These are phyloP conservation scores for Epichloe coenophiala DNA, from an alignment of 2,329 filamentous ascomycete species.

Conservation along the genomic window DNA sequence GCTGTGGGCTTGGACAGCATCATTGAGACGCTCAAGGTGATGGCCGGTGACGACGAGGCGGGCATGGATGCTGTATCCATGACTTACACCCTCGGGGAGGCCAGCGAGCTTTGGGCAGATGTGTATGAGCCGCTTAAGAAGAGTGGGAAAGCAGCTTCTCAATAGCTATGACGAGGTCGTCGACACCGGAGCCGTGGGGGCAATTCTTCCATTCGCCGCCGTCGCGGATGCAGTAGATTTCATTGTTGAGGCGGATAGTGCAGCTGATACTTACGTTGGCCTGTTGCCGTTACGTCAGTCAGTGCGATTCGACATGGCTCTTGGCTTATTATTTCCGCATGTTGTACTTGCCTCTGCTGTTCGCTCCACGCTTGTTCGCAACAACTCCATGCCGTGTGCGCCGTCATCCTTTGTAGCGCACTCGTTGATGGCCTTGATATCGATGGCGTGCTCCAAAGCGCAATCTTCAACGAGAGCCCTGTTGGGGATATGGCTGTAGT, in stretches of 20 bases:
- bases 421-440: constrained; percentile 67
- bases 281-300: constrained; percentile 15
- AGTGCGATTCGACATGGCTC: background rate
- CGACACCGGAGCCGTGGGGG: constrained; percentile 49
- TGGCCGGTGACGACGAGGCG: constrained; percentile 55
- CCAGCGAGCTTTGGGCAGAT: constrained; percentile 77
- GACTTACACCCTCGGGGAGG: constrained; percentile 79
- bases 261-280: constrained; percentile 59
- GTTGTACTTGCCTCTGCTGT: constrained; percentile 37
- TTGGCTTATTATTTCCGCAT: background rate
- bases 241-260: constrained; percentile 63
- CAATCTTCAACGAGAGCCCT: constrained; percentile 72
- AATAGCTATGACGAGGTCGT: constrained; percentile 65
- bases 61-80: constrained; percentile 72
- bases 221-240: constrained; percentile 77
- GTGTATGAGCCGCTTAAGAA: constrained; percentile 68
- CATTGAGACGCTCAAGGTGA: constrained; percentile 66
- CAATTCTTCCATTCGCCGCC: constrained; percentile 69
- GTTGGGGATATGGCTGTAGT: constrained; percentile 67
- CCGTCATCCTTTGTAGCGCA: constrained; percentile 71
- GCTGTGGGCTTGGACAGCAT: constrained; percentile 77
- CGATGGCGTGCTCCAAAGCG: constrained; percentile 78
- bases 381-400: constrained; percentile 51
- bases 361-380: constrained; percentile 54
- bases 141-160: constrained; percentile 53